A percentile compares a stretch with the other conserved stretches of the same genome.
These are phyloP conservation scores for Podila horticola DNA, from an alignment of 192 early-diverging fungal genomes.

Conservation along the genomic window DNA sequence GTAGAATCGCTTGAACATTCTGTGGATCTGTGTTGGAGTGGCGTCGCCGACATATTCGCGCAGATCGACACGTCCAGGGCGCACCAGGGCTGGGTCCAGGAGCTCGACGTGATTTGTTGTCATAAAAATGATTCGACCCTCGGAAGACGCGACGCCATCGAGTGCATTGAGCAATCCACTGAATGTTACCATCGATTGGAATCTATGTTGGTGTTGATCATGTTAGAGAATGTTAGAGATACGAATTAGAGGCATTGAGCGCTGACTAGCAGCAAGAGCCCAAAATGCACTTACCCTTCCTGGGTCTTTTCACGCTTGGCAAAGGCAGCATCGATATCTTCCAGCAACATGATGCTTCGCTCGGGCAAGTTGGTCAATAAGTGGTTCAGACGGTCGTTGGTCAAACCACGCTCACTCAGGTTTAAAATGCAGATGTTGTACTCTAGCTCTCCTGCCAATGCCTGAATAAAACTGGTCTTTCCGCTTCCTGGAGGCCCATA, in stretches of 20 bases:
- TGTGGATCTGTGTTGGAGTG: constrained; percentile 68
- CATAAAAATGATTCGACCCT: constrained; percentile 91
- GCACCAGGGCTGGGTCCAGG: constrained; percentile 81
- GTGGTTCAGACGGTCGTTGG: constrained; percentile 86
- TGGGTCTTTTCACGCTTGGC: constrained; percentile 73
- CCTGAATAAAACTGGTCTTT: constrained; percentile 94
- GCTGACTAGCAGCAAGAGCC: no score
- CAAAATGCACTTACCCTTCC: constrained; percentile 61
- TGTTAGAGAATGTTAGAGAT: neutral
- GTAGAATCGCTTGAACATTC: constrained; percentile 88
- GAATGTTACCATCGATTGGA: constrained; percentile 86
- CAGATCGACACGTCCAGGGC: constrained; percentile 84
- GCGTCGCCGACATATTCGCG: constrained; percentile 83
- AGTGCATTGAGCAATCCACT: constrained; percentile 89
- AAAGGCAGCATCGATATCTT: constrained; percentile 90
- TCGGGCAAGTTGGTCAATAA: constrained; percentile 82
- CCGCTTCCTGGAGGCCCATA: constrained; percentile 92
- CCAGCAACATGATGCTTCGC: constrained; percentile 81
- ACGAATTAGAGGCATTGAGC: neutral
- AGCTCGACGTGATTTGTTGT: constrained; percentile 88
- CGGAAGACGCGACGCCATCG: constrained; percentile 88
- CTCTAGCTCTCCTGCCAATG: constrained; percentile 86
- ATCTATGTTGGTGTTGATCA: constrained; percentile 24
- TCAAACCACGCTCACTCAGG: constrained; percentile 82
- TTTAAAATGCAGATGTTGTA: constrained; percentile 93